Conservation (phyloP, 495 filamentous ascomycete genomes). For the Echria macrotheca region DNA sequence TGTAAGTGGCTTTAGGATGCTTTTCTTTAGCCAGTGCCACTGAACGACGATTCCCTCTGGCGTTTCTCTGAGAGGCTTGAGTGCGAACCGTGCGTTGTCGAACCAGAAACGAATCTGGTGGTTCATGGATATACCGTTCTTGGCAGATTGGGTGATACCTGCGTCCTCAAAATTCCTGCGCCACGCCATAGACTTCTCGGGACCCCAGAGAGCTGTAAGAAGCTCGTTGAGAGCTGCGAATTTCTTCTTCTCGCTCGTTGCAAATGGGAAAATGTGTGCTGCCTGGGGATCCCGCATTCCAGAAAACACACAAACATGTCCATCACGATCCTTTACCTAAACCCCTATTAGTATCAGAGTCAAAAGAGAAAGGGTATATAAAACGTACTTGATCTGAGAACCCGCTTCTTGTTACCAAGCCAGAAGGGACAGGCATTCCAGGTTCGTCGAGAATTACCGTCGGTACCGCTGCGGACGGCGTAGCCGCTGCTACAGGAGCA, state of each 20-base stretch:
- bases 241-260: slow-evolving; percentile 9
- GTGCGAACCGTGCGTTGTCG: slow-evolving; percentile 8
- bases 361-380: not conserved
- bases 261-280: slow-evolving; percentile 13
- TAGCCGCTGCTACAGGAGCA: not conserved
- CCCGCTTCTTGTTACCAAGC: slow-evolving; percentile 1
- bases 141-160: slow-evolving; percentile 7
- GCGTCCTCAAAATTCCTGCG: slow-evolving; percentile 1
- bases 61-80: slow-evolving; percentile 13
- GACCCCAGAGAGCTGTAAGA: slow-evolving; percentile 5
- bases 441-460: slow-evolving; percentile 7
- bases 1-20: not conserved
- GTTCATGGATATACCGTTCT: slow-evolving; percentile 12
- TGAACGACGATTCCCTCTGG: slow-evolving; percentile 8
- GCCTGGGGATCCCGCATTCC: slow-evolving; percentile 7
- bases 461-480: not conserved
- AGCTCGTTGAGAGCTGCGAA: slow-evolving; percentile 4
- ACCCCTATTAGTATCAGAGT: slow-evolving; percentile 4
- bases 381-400: not conserved
- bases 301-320: slow-evolving; percentile 12
- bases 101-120: slow-evolving; percentile 15
- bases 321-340: slow-evolving; percentile 11
- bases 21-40: slow-evolving; percentile 14
- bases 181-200: slow-evolving; percentile 5
- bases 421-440: slow-evolving; percentile 4